Evolutionary conservation across 2,329 filamentous ascomycete species (phyloP), one percentile per base, ranked within the genome.

Genomic region (Chaetothyriales sp.): DNA sequence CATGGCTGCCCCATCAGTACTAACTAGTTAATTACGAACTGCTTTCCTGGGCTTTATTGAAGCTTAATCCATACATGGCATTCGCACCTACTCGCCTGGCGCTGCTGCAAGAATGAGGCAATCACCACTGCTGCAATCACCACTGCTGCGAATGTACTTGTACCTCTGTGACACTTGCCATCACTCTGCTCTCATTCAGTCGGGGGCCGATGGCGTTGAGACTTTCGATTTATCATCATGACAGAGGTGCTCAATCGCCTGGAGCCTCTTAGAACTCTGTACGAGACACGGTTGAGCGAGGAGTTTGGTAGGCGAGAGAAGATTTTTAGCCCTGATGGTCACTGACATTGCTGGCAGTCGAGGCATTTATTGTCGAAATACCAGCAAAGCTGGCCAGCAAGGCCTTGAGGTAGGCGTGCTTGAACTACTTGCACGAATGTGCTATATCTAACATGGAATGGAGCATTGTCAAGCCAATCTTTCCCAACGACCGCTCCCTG

Each of bases 281-380:
- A 73, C 51, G 69, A 73, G 56, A 67, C 66, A 10, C 62, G 61
- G 13, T 65, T 70, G 0, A 59, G 55, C 4, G 67, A 71, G 54
- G 67, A 68, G 22, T 70, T 67, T 51, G 68, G 71, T 73, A 59
- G 47, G 65, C 53, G 4, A 40, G 18, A 37, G 4, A 2, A 8
- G 18, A 44, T 25, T 8, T 46, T n/a, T 19, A 18, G 29, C 40
- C 45, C 18, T 43, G 22, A 43, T 51, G 59, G 43, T 58, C 51
- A 54, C 54, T 60, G 40, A 56, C 50, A 22, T n/a, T 40, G 2
- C 5, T 44, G 22, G 44, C 53, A 73, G 70, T 58, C 28, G 65
- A 70, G 48, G 70, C 70, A 13, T 70, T 69, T 50, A 67, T 69
- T 47, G 66, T 67, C 18, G 70, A 72, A 60, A 67, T 73, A 51